phyloP scores from a whole-genome alignment of 805 yeast genomes.

The Candida silvicultrix region DNA sequence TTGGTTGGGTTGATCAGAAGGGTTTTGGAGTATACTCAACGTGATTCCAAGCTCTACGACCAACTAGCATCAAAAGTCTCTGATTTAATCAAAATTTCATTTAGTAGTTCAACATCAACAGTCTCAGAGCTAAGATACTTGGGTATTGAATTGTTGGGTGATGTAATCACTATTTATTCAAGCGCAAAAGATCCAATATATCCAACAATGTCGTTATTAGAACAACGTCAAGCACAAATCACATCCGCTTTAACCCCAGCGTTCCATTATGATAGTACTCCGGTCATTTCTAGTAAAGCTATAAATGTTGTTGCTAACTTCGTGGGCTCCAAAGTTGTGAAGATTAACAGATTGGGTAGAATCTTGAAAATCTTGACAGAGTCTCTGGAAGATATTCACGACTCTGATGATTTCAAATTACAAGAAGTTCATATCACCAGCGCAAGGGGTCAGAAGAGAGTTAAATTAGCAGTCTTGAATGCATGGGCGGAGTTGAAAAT shows the following conservation, averaged over 20 bases:
- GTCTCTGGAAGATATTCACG: constrained; percentile 51
- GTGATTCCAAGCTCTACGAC: constrained; percentile 31
- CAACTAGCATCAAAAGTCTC: constrained; percentile 40
- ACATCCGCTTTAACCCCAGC: constrained; percentile 87
- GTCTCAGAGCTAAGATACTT: constrained; percentile 50
- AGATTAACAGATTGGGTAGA: constrained; percentile 42
- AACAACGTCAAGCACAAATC: constrained; percentile 93
- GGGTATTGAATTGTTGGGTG: constrained; percentile 64
- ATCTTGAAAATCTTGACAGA: constrained; percentile 58
- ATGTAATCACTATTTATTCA: constrained; percentile 54
- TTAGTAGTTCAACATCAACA: constrained; percentile 73
- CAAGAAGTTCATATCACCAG: constrained; percentile 49
- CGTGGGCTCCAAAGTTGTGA: constrained; percentile 53
- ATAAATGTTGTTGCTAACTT: constrained; percentile 73
- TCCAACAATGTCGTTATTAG: constrained; percentile 64
- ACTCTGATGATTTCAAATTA: constrained; percentile 34
- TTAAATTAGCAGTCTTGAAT: constrained; percentile 55
- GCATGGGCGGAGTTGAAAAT: constrained; percentile 66
- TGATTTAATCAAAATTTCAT: constrained; percentile 72
- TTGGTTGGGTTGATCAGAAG: constrained; percentile 41
- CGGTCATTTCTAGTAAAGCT: constrained; percentile 71
- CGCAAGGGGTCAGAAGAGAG: constrained; percentile 34
- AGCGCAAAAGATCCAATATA: constrained; percentile 64
- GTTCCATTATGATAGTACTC: constrained; percentile 65
- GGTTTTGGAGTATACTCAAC: constrained; percentile 33